Percentiles rank a stretch among this genome's conserved stretches.
phyloP scores from a whole-genome alignment of 208 protist species.

The Vickermania spadyakhi region DNA sequence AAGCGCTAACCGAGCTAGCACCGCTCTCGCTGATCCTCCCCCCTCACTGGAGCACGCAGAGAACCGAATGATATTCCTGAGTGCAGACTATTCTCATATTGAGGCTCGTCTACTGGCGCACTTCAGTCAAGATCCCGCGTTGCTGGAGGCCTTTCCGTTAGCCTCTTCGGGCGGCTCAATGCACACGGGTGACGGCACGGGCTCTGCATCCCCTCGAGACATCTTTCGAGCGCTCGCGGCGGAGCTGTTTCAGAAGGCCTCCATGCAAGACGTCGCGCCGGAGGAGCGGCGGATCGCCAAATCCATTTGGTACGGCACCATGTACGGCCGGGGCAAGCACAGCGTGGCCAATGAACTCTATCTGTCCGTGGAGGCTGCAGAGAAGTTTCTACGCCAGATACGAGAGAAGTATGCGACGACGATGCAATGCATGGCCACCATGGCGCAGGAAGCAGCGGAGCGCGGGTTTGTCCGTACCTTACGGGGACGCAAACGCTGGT shows the following conservation, averaged over 20 bases:
- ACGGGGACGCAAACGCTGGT: conserved; percentile 10
- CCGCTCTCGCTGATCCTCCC: neutral
- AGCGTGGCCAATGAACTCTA: conserved; percentile 12
- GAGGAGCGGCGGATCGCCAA: conserved; percentile 18
- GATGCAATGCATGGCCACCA: neutral
- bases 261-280: conserved; percentile 4
- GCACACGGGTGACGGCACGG: neutral
- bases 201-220: neutral
- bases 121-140: conserved; percentile 6
- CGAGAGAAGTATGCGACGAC: neutral
- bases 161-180: neutral
- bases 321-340: conserved; percentile 19
- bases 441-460: conserved; percentile 1
- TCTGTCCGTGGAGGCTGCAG: conserved; percentile 12
- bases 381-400: conserved; percentile 7
- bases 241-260: neutral
- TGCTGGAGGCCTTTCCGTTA: conserved; percentile 7
- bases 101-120: conserved; percentile 25
- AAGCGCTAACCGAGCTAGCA: neutral
- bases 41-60: neutral
- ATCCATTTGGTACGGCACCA: conserved; percentile 22
- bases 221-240: neutral
- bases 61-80: conserved; percentile 5
- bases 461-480: conserved; percentile 20
- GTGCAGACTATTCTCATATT: conserved; percentile 29